A percentile compares a stretch with the other conserved stretches of the same genome.
phyloP scores from a whole-genome alignment of 345 rosid species.

The Salix exigua region DNA sequence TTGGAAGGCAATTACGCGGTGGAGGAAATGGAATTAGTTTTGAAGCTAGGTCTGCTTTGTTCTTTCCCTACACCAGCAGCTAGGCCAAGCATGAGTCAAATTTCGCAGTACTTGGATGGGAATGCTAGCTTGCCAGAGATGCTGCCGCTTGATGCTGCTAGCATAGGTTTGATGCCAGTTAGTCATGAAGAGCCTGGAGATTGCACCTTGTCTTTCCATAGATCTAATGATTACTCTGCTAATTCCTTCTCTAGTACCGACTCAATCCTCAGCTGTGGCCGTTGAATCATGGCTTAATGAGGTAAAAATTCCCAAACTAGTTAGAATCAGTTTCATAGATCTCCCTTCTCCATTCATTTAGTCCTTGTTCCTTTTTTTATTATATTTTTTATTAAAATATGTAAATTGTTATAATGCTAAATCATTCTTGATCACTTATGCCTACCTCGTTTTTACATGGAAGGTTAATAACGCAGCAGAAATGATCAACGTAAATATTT shows the following conservation, averaged over 20 bases:
- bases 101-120: constrained; percentile 2
- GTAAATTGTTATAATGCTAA: too few relatives aligned
- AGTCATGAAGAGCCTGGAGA: not conserved
- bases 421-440: too few relatives aligned
- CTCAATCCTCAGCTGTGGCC: not conserved
- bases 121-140: not conserved
- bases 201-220: too few relatives aligned
- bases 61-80: not conserved
- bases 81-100: constrained; percentile 3
- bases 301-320: not conserved
- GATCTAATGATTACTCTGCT: not conserved
- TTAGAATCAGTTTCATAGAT: too few relatives aligned
- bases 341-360: too few relatives aligned
- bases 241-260: not conserved
- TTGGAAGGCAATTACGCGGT: not conserved
- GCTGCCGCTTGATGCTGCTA: not conserved
- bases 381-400: too few relatives aligned
- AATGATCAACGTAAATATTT: too few relatives aligned
- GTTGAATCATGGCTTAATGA: not conserved
- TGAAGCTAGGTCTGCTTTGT: not conserved
- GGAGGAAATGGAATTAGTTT: constrained; percentile 5
- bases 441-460: not conserved
- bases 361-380: too few relatives aligned
- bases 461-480: too few relatives aligned
- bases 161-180: not conserved